phyloP scores from a whole-genome alignment of 768 basidiomycete species.

The Mycena floridula region DNA sequence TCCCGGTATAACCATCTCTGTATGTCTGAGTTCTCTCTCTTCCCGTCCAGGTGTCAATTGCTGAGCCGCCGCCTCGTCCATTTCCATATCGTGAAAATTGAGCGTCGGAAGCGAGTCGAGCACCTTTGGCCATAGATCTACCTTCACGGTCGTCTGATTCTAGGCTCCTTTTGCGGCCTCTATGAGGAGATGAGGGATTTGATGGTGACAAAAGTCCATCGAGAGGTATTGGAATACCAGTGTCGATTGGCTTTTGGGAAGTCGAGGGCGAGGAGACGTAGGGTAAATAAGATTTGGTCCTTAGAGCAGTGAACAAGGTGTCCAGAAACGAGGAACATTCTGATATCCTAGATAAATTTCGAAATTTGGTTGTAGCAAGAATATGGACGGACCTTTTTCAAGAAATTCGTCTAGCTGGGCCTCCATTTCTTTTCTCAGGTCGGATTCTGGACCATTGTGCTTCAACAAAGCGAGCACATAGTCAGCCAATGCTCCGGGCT shows the following conservation, averaged over 20 bases:
- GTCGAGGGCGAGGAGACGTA: conserved; percentile 47
- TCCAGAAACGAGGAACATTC: conserved; percentile 77
- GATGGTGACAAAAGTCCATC: conserved; percentile 51
- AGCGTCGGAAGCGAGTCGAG: conserved; percentile 58
- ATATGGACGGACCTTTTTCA: conserved; percentile 62
- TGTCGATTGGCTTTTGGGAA: conserved; percentile 40
- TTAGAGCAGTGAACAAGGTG: conserved; percentile 77
- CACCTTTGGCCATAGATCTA: conserved; percentile 62
- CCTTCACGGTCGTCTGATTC: conserved; percentile 58
- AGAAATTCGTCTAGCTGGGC: conserved; percentile 88
- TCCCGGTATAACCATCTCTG: conserved; percentile 16
- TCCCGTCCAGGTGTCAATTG: conserved; percentile 38
- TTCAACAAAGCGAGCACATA: conserved; percentile 92
- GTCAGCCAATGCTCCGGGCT: conserved; percentile 88
- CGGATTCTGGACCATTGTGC: conserved; percentile 77
- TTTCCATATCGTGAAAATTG: conserved; percentile 59
- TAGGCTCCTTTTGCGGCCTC: conserved; percentile 59
- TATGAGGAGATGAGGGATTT: conserved; percentile 37
- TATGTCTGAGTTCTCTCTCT: conserved; percentile 27
- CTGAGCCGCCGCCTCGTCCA: conserved; percentile 28
- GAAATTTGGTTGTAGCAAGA: neutral
- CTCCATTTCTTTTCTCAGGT: conserved; percentile 74
- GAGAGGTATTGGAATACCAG: conserved; percentile 77
- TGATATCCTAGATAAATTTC: conserved; percentile 13
- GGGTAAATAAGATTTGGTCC: conserved; percentile 82